Evolutionary conservation across 2,329 filamentous ascomycete species (phyloP), one percentile per base, ranked within the genome.

Genomic region (Neoascochyta sp.): DNA sequence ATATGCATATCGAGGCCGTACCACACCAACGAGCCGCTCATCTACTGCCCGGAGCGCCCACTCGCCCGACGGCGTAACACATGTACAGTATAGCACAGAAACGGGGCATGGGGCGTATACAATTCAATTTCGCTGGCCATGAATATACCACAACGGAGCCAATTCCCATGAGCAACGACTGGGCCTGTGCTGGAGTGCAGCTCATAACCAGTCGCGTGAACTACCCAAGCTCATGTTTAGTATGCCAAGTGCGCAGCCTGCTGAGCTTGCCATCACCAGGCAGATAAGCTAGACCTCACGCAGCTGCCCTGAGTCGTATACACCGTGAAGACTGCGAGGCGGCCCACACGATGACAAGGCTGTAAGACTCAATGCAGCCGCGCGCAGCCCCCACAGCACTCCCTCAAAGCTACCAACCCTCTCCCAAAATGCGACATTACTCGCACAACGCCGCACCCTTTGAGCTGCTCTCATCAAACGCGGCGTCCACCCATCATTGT

Each of bases 31-130:
- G n/a, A n/a, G n/a, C n/a, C n/a, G n/a, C n/a, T n/a, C n/a, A n/a
- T n/a, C n/a, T n/a, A n/a, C n/a, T n/a, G n/a, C n/a, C 14, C 11
- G 33, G 21, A n/a, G 26, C 29, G 16, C 22, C 18, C 22, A 29
- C 26, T 17, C 29, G 29, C 29, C 26, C 22, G 14, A 25, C 13
- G 34, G 31, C 31, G 29, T 27, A 28, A 29, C 17, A 32, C 24
- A 5, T 39, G 36, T 40, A 40, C 36, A 32, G 33, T 22, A 49
- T 39, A 36, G 39, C 29, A 40, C 19, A 12, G 29, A 19, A 32
- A 16, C 27, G 18, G 39, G 30, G 36, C 33, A 15, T 34, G 29
- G 27, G 25, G 33, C 28, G 31, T 29, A 39, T 28, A 32, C 27
- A 26, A 27, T n/a, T n/a, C 16, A 35, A 36, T 36, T 39, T 29